Evolutionary conservation across 768 basidiomycete species (phyloP), one percentile per base, ranked within the genome.

Genomic region (Paxillus involutus): DNA sequence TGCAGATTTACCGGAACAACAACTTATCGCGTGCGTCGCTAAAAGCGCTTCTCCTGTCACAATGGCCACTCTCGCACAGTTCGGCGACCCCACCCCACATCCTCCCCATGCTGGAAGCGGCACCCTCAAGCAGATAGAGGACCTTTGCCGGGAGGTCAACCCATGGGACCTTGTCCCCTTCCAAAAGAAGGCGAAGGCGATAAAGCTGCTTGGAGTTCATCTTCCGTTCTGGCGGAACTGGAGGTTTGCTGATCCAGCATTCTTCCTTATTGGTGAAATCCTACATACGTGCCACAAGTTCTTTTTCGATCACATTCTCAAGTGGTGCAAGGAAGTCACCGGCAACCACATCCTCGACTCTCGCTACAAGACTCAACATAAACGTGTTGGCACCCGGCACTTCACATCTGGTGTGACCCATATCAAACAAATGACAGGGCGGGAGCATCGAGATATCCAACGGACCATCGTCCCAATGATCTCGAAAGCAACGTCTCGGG

Each of bases 131-230:
- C 13, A 14, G 2, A 56, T 59, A 4, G 5, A 36, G 6, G 14
- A 43, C 1, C 14, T 59, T 6, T 40, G 60, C 29, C 3, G 36
- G 9, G 12, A 42, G 11, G 53, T 58, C 4, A 44, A 68, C 49
- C 67, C 67, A 17, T 61, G 59, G 61, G 52, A 70, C 35, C 35
- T 74, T 9, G 43, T 56, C 11, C 41, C 44, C 2, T 74, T 68
- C 59, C 53, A 61, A 17, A 29, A 16, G 32, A 16, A 21, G 26
- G 44, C 24, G 13, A 45, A 45, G 26, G 21, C 44, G 14, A 16
- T 12, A 5, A 16, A 26, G 6, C 4, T 45, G 14, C 17, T 21
- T 30, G 26, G 44, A 6, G 24, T 45, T 14, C 24, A 45, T 29
- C 13, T 21, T 11, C 44, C 44, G 6, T 45, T 30, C 26, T 45